Conservation (phyloP, 2,329 filamentous ascomycete genomes). For the Neonectria sp. region DNA sequence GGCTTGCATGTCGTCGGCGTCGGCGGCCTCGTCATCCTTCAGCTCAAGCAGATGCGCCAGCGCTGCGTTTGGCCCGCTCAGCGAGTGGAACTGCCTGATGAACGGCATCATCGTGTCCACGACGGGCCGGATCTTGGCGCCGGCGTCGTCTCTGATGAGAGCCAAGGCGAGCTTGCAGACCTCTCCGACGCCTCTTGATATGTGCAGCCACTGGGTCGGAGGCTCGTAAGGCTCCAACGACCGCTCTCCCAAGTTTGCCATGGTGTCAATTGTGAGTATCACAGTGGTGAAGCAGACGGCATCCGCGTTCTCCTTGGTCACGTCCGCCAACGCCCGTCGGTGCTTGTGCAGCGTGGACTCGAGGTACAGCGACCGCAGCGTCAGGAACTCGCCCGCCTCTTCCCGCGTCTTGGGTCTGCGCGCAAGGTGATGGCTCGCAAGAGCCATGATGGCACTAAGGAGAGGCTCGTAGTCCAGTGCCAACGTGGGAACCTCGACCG, state of each 20-base stretch:
- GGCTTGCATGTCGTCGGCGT: conserved; percentile 29
- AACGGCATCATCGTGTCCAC: conserved; percentile 28
- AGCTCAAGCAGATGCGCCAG: conserved; percentile 34
- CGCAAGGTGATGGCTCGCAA: conserved; percentile 39
- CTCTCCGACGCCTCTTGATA: conserved; percentile 41
- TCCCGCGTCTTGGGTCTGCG: conserved; percentile 9
- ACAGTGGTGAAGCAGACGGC: conserved; percentile 42
- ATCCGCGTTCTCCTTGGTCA: conserved; percentile 37
- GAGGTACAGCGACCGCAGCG: conserved; percentile 38
- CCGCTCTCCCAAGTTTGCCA: conserved; percentile 37
- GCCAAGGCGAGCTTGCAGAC: conserved; percentile 33
- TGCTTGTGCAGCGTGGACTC: conserved; percentile 40
- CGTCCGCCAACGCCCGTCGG: conserved; percentile 28
- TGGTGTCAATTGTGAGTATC: conserved; percentile 41
- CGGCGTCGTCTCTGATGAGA: conserved; percentile 29
- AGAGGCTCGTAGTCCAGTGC: conserved; percentile 43
- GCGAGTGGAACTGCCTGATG: conserved; percentile 7
- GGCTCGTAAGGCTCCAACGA: conserved; percentile 41
- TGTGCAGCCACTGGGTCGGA: conserved; percentile 44
- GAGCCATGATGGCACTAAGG: conserved; percentile 41
- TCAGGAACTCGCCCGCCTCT: conserved; percentile 18
- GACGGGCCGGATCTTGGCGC: conserved; percentile 33
- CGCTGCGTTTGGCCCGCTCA: background rate
- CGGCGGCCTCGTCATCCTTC: conserved; percentile 14
- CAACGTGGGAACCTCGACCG: conserved; percentile 36